Conservation (phyloP, 495 filamentous ascomycete genomes). For the Choiromyces venosus region DNA sequence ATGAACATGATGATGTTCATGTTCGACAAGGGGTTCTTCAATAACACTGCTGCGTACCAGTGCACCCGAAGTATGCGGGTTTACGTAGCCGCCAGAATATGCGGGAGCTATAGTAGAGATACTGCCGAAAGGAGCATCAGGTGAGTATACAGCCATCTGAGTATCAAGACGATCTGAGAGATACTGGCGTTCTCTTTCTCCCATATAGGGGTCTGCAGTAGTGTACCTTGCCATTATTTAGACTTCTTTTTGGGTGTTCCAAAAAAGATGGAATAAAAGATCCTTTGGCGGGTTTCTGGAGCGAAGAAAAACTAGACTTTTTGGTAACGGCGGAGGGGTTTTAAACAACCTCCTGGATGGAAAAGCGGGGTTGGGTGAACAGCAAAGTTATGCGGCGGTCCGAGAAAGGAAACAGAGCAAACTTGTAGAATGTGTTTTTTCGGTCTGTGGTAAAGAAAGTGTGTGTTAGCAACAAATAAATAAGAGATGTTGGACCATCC, state of each 20-base stretch:
- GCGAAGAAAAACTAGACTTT: background rate
- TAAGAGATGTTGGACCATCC: background rate
- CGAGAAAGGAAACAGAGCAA: constrained; percentile 10
- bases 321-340: background rate
- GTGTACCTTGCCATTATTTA: constrained; percentile 35
- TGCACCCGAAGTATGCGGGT: constrained; percentile 17
- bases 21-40: constrained; percentile 41
- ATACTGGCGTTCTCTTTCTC: constrained; percentile 23
- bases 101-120: constrained; percentile 28
- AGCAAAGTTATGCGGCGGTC: constrained; percentile 11
- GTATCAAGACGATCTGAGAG: constrained; percentile 18
- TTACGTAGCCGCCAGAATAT: constrained; percentile 19
- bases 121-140: constrained; percentile 14
- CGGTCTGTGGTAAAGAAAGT: background rate
- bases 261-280: constrained; percentile 7
- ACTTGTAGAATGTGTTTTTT: constrained; percentile 6
- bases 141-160: constrained; percentile 32
- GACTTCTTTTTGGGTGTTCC: constrained; percentile 14
- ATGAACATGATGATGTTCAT: constrained; percentile 50
- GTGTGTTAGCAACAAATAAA: constrained; percentile 4
- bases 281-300: background rate
- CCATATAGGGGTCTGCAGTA: background rate
- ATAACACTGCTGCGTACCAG: constrained; percentile 25
- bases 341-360: constrained; percentile 15
- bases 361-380: constrained; percentile 3